Percentiles rank a stretch among this genome's conserved stretches.
These are phyloP conservation scores for Neofusicoccum ribis DNA, from an alignment of 2,329 filamentous ascomycete species.

Conservation along the genomic window DNA sequence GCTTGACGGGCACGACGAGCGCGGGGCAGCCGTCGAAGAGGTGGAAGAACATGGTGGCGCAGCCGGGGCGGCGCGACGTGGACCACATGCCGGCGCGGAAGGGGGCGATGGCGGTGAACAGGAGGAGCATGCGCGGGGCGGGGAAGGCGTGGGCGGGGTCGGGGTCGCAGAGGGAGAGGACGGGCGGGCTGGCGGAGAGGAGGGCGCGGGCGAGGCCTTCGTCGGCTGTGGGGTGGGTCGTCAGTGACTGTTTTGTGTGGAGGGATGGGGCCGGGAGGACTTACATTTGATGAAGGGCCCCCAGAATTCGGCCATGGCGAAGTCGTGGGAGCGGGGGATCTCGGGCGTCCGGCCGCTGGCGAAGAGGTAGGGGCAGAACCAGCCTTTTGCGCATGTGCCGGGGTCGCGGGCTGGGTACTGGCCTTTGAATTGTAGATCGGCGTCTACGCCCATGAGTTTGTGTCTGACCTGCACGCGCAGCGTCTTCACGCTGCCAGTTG, in stretches of 20 bases:
- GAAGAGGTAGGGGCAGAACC: constrained; percentile 42
- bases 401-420: constrained; percentile 28
- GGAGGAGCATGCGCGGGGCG: constrained; percentile 37
- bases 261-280: constrained; percentile 2
- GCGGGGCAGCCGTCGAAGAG: constrained; percentile 39
- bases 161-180: constrained; percentile 35
- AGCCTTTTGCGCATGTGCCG: constrained; percentile 37
- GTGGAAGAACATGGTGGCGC: constrained; percentile 39
- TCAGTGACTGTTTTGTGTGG: neutral
- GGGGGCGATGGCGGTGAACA: constrained; percentile 42
- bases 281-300: constrained; percentile 38
- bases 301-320: constrained; percentile 39
- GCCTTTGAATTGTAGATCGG: constrained; percentile 35
- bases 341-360: constrained; percentile 34
- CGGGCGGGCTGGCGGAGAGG: constrained; percentile 32
- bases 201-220: constrained; percentile 39
- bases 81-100: constrained; percentile 39
- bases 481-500: constrained; percentile 37
- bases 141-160: constrained; percentile 31
- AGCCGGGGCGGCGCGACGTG: constrained; percentile 39
- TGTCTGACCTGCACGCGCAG: constrained; percentile 41
- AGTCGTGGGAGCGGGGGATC: constrained; percentile 36
- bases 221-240: constrained; percentile 28
- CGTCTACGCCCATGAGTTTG: constrained; percentile 43
- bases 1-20: constrained; percentile 35